Evolutionary conservation across 2,329 filamentous ascomycete species (phyloP), one percentile per base, ranked within the genome.

Genomic region (Stromatinia cepivora): DNA sequence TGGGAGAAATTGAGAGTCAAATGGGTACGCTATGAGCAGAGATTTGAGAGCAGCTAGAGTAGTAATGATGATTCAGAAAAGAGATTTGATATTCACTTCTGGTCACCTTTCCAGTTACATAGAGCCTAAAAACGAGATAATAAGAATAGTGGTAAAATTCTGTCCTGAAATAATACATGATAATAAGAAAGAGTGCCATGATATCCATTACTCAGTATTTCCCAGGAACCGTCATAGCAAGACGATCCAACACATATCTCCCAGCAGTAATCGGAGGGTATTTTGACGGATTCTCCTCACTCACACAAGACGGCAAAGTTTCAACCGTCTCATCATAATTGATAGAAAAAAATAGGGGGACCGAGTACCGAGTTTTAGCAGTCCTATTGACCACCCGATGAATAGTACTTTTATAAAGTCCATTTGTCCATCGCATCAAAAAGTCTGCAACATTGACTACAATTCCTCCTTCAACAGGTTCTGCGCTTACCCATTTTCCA

Each of bases 351-450:
- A 87, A 87, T 65, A 87, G 83, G 0, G 85, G 84, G n/a, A 87
- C 79, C 9, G 83, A 85, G 74, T 86, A 88, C 50, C 86, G 80
- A 74, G 86, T 83, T 13, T 77, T 78, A 1, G 79, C 79, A 3
- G 81, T 82, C 56, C 80, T 80, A 78, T 87, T 87, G 72, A 87
- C 82, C 36, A 88, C 86, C 10, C 85, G 79, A 74, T 88, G 86
- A 5, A 85, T 76, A 62, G 82, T 86, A 73, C 82, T 84, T 74
- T 82, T 83, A 78, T 86, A 88, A 61, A 79, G 77, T 22, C 83
- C 82, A 66, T 83, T 83, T 20, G 85, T 87, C 83, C 84, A 85
- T 17, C 80, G 75, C 71, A 79, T 78, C 70, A 86, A 77, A 73
- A 86, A 80, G 71, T 86, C 83, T 42, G 83, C 84, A 22, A 85